Evolutionary conservation across 441 rosid genomes (phyloP).

Genomic region (Jatropha multifida): DNA sequence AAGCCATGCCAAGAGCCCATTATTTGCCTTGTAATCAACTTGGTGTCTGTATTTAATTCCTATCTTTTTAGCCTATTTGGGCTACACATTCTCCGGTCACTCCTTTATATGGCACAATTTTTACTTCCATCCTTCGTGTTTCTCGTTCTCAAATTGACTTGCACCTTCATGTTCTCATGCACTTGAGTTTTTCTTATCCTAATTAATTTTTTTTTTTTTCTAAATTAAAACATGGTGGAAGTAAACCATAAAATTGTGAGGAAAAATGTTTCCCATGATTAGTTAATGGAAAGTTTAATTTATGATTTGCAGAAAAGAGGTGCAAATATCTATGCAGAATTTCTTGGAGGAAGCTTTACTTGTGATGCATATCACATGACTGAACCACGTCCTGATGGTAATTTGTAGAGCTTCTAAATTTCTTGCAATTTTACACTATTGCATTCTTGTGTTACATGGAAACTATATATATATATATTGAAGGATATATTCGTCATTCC

Average conservation of each 20-base stretch:
- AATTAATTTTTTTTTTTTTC: not conserved
- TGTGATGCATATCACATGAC: slow-evolving; percentile 99
- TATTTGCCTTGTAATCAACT: not conserved
- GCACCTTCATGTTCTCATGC: not conserved
- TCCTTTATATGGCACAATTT: not conserved
- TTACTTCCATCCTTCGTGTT: not conserved
- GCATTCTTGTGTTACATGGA: not conserved
- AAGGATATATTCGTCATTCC: not conserved
- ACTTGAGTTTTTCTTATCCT: not conserved
- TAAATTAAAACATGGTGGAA: not conserved
- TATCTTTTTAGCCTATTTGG: not conserved
- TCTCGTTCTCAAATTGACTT: not conserved
- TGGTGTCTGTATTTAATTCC: slow-evolving; percentile 4
- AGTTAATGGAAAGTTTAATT: not conserved
- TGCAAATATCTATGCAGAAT: slow-evolving; percentile 89
- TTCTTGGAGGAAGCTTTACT: slow-evolving; percentile 94
- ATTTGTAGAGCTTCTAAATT: slow-evolving; percentile 18
- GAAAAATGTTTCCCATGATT: not conserved
- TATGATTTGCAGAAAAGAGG: slow-evolving; percentile 72
- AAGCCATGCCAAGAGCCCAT: not conserved
- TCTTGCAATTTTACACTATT: not conserved
- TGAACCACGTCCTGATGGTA: slow-evolving; percentile 97
- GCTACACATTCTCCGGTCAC: not conserved
- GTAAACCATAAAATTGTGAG: not conserved
- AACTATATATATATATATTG: not conserved